Conservation (phyloP, 495 filamentous ascomycete species). For the Annulohypoxylon maeteangense region DNA sequence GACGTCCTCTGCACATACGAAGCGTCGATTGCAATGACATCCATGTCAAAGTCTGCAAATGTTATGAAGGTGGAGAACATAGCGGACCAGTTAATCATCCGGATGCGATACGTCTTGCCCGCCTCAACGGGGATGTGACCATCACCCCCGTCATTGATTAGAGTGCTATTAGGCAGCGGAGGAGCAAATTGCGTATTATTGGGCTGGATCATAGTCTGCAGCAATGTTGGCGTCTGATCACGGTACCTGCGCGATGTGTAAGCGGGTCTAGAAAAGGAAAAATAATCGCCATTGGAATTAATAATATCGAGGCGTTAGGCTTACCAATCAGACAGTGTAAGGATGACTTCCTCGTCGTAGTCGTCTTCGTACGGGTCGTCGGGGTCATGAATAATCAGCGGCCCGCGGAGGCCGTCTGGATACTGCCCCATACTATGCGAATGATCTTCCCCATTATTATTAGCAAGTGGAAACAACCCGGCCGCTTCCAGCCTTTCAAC, state of each 20-base stretch:
- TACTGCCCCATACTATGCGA: slow-evolving; percentile 79
- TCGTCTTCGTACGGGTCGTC: slow-evolving; percentile 67
- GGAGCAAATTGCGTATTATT: slow-evolving; percentile 65
- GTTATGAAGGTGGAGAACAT: slow-evolving; percentile 70
- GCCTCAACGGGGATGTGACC: slow-evolving; percentile 68
- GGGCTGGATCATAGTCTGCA: slow-evolving; percentile 63
- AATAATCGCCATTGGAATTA: too few relatives aligned
- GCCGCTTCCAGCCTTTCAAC: slow-evolving; percentile 54
- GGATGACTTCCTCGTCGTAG: slow-evolving; percentile 73
- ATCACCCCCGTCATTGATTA: slow-evolving; percentile 74
- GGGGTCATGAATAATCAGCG: slow-evolving; percentile 77
- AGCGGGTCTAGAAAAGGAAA: slow-evolving; percentile 43
- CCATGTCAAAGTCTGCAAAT: slow-evolving; percentile 70
- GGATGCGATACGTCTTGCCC: slow-evolving; percentile 80
- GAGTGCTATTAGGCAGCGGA: slow-evolving; percentile 67
- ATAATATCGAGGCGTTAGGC: slow-evolving; percentile 57
- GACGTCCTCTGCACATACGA: slow-evolving; percentile 50
- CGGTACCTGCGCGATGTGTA: slow-evolving; percentile 68
- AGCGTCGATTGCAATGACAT: slow-evolving; percentile 66
- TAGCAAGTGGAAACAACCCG: slow-evolving; percentile 11
- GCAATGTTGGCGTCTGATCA: slow-evolving; percentile 62
- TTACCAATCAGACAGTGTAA: slow-evolving; percentile 70
- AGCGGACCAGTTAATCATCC: slow-evolving; percentile 76
- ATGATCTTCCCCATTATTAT: slow-evolving; percentile 61
- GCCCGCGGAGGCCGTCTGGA: slow-evolving; percentile 79